Conservation (phyloP, 108 stramenopile genomes). For the Discostella stelligeroides region DNA sequence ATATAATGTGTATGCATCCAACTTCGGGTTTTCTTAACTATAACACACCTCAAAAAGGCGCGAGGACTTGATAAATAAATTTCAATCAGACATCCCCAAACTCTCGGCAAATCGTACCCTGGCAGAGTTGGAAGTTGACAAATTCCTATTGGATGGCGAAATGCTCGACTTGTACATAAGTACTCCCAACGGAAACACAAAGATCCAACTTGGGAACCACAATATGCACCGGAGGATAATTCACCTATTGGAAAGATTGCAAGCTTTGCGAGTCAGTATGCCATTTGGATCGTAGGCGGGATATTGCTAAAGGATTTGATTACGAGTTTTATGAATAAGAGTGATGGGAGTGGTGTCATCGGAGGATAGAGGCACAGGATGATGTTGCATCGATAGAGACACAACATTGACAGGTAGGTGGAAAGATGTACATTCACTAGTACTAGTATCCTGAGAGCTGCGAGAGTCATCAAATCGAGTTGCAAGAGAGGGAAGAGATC, state of each 20-base stretch:
- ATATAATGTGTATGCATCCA: too few species aligned
- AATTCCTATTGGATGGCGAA: conserved; percentile 81
- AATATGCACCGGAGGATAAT: conserved; percentile 30
- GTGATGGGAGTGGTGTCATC: neutral
- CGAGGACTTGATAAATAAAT: conserved; percentile 68
- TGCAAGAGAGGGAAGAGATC: too few species aligned
- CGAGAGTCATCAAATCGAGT: too few species aligned
- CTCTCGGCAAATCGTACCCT: conserved; percentile 46
- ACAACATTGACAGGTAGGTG: too few species aligned
- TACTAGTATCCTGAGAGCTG: too few species aligned
- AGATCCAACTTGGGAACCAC: conserved; percentile 58
- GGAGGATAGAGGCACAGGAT: too few species aligned
- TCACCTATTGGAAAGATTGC: conserved; percentile 19
- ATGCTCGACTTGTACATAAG: conserved; percentile 73
- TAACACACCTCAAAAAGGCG: too few species aligned
- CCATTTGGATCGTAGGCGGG: conserved; percentile 35
- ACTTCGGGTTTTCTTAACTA: too few species aligned
- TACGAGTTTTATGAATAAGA: conserved; percentile 14
- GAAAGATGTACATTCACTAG: too few species aligned
- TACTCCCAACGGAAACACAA: conserved; percentile 63
- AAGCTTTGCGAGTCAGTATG: conserved; percentile 41
- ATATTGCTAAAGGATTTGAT: conserved; percentile 44
- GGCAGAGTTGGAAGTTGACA: conserved; percentile 68
- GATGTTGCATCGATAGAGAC: too few species aligned
- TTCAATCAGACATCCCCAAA: conserved; percentile 61